Percentiles rank a stretch among this genome's conserved stretches.
Evolutionary conservation across 2,329 filamentous ascomycete genomes (phyloP).

Genomic region (Huntiella savannae): DNA sequence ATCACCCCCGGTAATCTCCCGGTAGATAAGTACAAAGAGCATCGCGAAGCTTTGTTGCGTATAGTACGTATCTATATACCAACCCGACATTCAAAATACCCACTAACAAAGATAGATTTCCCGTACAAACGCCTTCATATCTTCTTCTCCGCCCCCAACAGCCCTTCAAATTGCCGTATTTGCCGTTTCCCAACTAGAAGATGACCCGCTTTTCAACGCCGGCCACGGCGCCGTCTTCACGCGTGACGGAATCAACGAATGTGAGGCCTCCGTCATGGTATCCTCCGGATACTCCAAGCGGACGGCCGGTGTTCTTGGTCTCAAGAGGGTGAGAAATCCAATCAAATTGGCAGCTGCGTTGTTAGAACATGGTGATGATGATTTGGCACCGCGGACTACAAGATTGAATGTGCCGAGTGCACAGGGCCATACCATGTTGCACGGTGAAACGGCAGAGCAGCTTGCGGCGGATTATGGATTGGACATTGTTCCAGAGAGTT

Average conservation of each 20-base stretch:
- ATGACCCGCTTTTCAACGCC: slow-evolving; percentile 69
- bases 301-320: slow-evolving; percentile 56
- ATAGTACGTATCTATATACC: slow-evolving; percentile 27
- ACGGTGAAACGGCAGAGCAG: slow-evolving; percentile 47
- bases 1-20: slow-evolving; percentile 41
- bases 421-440: slow-evolving; percentile 51
- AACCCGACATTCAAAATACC: background rate
- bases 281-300: slow-evolving; percentile 53
- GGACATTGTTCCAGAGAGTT: slow-evolving; percentile 46
- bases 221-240: slow-evolving; percentile 77
- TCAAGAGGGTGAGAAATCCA: slow-evolving; percentile 60
- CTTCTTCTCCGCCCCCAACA: slow-evolving; percentile 21
- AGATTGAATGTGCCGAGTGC: slow-evolving; percentile 32
- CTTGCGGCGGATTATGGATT: slow-evolving; percentile 51
- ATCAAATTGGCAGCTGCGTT: slow-evolving; percentile 55
- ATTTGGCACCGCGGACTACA: slow-evolving; percentile 24
- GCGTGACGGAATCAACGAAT: slow-evolving; percentile 60
- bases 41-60: slow-evolving; percentile 38
- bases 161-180: slow-evolving; percentile 58
- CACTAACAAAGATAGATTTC: slow-evolving; percentile 20
- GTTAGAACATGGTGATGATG: slow-evolving; percentile 45
- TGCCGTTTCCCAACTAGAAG: slow-evolving; percentile 58
- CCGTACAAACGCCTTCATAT: slow-evolving; percentile 28
- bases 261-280: slow-evolving; percentile 78
- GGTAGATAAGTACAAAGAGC: slow-evolving; percentile 35